Evolutionary conservation across 352 stramenopile species (phyloP), one percentile per base, ranked within the genome.

Genomic region (Pythium rhizo-oryzae): DNA sequence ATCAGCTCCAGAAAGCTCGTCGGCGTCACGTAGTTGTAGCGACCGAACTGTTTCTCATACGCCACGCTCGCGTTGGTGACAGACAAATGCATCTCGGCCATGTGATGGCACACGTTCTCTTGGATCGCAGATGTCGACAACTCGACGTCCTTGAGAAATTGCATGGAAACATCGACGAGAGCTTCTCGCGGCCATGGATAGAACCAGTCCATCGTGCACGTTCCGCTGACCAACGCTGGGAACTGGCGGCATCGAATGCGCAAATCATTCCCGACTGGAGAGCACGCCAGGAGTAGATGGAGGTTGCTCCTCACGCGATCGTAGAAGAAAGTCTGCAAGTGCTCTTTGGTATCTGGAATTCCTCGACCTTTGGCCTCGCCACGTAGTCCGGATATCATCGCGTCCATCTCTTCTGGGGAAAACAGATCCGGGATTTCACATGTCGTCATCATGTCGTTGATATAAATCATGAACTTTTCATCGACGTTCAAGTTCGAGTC

Each of bases 1-100:
- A 98, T 98, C 0, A 98, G 72, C 67, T 98, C 93, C 18, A 98
- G 67, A 57, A 98, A 98, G 2, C 82, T 97, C 37, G 94, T 98
- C 2, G 93, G 93, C 0, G 93, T 98, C 52, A 96, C 93, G 70
- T 98, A 98, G 69, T 98, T 98, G 69, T 89, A 94, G 11, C 93
- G 78, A 1, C 81, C 82, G 35, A 89, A 87, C 19, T 76, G 77
- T 24, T 85, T 85, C 8, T 89, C 84, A 64, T 97, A 98, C 51
- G 84, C 61, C 0, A 74, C 51, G 11, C 92, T 97, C 0, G 89
- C 85, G 11, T 62, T 67, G 2, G 87, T 94, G n/a, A 98, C 93
- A 0, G 82, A 94, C 19, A 88, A 65, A 69, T 98, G 93, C 71
- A 98, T 92, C 49, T 98, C 91, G 3, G 93, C 91, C 86, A 98